Evolutionary conservation across 148 eudicot genomes (phyloP).

Genomic region (Rhododendron ovatum): DNA sequence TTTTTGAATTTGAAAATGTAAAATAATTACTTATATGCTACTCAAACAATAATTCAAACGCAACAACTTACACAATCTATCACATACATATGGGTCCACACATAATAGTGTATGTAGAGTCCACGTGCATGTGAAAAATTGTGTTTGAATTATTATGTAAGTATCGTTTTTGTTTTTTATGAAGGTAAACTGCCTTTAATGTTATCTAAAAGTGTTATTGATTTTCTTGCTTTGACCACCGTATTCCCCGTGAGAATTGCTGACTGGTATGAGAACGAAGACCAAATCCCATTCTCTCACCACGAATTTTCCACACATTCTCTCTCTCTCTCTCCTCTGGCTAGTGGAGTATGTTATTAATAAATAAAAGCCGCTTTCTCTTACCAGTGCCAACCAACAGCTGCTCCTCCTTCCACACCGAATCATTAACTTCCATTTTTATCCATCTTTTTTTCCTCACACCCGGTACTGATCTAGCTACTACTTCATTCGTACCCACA

Average conservation of each 20-base stretch:
- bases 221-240: slow-evolving; percentile 15
- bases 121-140: too few species aligned
- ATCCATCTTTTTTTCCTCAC: not conserved
- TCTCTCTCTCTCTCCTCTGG: not conserved
- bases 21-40: too few species aligned
- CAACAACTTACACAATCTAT: too few species aligned
- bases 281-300: slow-evolving; percentile 3
- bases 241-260: slow-evolving; percentile 4
- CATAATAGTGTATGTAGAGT: too few species aligned
- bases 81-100: too few species aligned
- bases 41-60: too few species aligned
- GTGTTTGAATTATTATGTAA: too few species aligned
- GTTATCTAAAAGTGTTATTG: not conserved
- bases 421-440: not conserved
- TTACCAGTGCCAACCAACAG: slow-evolving; percentile 11
- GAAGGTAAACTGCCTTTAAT: too few species aligned
- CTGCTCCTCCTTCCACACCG: not conserved
- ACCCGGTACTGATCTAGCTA: not conserved
- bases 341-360: not conserved
- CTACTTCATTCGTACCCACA: not conserved
- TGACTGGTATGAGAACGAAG: slow-evolving; percentile 9
- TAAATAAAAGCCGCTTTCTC: slow-evolving; percentile 18
- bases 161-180: too few species aligned
- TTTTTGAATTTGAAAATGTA: too few species aligned
- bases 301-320: not conserved